A percentile compares a stretch with the other conserved stretches of the same genome.
These are phyloP conservation scores for Didymella exigua DNA, from an alignment of 2,329 filamentous ascomycete species.

Conservation along the genomic window DNA sequence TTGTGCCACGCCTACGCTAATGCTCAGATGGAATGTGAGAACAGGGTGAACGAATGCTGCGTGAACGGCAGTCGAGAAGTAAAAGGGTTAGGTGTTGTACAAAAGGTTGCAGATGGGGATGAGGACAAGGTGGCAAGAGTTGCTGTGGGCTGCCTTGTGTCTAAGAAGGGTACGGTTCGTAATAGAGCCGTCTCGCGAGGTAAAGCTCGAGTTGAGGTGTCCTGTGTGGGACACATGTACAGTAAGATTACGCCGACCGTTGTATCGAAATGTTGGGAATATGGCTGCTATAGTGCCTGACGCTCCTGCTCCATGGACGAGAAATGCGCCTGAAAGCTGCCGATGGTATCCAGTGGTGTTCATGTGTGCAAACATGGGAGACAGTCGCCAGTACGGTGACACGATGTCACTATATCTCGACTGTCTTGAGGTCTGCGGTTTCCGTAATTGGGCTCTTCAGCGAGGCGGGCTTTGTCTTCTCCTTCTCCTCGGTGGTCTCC, in stretches of 20 bases:
- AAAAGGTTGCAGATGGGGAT: conserved; percentile 15
- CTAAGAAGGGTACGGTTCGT: conserved; percentile 19
- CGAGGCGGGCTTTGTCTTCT: conserved; percentile 27
- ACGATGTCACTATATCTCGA: conserved; percentile 50
- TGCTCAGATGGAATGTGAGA: conserved; percentile 7
- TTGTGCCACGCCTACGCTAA: conserved; percentile 24
- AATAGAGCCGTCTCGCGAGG: conserved; percentile 18
- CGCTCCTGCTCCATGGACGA: neutral
- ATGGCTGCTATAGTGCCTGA: conserved; percentile 6
- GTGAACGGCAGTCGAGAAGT: conserved; percentile 11
- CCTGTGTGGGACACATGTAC: conserved; percentile 11
- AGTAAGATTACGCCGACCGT: conserved; percentile 18
- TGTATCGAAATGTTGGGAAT: conserved; percentile 13
- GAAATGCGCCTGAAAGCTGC: conserved; percentile 9
- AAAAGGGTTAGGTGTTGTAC: conserved; percentile 16
- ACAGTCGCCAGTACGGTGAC: neutral
- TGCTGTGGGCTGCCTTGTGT: conserved; percentile 3
- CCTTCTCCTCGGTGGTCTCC: conserved; percentile 32
- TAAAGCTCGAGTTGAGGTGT: neutral
- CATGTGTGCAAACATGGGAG: neutral
- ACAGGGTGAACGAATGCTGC: conserved; percentile 4
- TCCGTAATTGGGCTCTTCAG: conserved; percentile 40
- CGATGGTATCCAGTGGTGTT: conserved; percentile 16
- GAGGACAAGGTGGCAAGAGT: neutral
- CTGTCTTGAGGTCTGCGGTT: conserved; percentile 54